Percentiles rank a stretch among this genome's conserved stretches.
phyloP scores from a whole-genome alignment of 805 yeast genomes.

The Lipomyces oligophaga region DNA sequence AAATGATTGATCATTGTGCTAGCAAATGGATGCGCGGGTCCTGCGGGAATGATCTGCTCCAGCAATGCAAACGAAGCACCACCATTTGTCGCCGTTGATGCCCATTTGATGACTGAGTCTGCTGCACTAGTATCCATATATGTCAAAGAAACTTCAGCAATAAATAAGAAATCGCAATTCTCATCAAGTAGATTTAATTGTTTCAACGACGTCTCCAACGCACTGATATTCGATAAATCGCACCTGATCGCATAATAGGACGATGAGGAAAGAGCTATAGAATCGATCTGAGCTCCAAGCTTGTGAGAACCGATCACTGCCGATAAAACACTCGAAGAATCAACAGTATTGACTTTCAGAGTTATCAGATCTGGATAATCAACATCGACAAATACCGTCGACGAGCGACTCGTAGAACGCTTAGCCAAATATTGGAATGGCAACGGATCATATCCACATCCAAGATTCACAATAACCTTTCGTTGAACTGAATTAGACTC shows the following conservation, averaged over 20 bases:
- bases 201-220: conserved; percentile 32
- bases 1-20: conserved; percentile 73
- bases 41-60: conserved; percentile 70
- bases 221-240: conserved; percentile 52
- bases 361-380: conserved; percentile 69
- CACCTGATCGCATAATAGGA: conserved; percentile 62
- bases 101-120: conserved; percentile 52
- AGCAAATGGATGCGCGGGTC: conserved; percentile 61
- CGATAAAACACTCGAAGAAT: conserved; percentile 45
- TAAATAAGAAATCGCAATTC: conserved; percentile 44
- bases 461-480: conserved; percentile 58
- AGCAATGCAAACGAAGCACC: conserved; percentile 57
- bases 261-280: conserved; percentile 37
- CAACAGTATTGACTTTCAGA: conserved; percentile 53
- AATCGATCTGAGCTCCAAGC: not conserved
- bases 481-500: conserved; percentile 20
- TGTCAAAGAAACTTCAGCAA: conserved; percentile 80
- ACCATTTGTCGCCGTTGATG: conserved; percentile 44
- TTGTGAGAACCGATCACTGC: conserved; percentile 8
- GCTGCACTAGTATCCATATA: conserved; percentile 70
- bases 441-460: conserved; percentile 72
- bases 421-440: conserved; percentile 50
- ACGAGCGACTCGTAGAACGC: conserved; percentile 31
- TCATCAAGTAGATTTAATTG: conserved; percentile 19
- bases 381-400: conserved; percentile 59